Percentiles rank a stretch among this genome's conserved stretches.
Conservation (phyloP, 225 moss, liverwort and hornwort genomes). For the Physcomitrium patens region DNA sequence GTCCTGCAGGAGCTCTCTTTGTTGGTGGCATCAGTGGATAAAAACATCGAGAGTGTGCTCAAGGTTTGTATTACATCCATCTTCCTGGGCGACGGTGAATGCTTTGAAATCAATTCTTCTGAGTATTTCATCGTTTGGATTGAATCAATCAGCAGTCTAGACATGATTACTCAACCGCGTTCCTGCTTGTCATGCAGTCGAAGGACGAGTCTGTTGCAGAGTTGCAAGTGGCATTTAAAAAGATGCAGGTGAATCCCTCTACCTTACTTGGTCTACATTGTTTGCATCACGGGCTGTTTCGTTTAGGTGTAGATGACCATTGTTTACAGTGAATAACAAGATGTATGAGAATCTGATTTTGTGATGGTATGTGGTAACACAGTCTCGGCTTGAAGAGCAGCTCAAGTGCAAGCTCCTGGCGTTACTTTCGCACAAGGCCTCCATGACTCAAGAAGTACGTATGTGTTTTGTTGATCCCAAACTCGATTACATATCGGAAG, state of each 20-base stretch:
- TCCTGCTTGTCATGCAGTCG: conserved; percentile 44
- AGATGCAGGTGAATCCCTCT: conserved; percentile 59
- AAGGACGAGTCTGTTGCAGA: conserved; percentile 68
- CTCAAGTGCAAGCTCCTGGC: conserved; percentile 72
- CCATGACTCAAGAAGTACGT: conserved; percentile 70
- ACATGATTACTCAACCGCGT: conserved; percentile 2
- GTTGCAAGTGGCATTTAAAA: conserved; percentile 65
- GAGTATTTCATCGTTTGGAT: background rate
- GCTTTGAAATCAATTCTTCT: background rate
- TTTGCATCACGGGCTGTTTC: background rate
- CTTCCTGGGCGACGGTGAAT: background rate
- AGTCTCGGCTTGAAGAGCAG: conserved; percentile 75
- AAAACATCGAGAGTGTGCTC: conserved; percentile 65
- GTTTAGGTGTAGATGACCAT: background rate
- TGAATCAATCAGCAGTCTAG: background rate
- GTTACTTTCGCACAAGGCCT: conserved; percentile 65
- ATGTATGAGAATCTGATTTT: conserved; percentile 16
- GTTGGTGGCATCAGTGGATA: conserved; percentile 65
- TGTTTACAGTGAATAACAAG: conserved; percentile 2
- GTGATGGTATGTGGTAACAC: conserved; percentile 13
- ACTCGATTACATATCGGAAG: background rate
- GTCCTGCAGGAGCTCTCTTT: conserved; percentile 61
- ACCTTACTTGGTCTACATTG: background rate
- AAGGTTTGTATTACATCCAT: conserved; percentile 42
- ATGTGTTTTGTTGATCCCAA: background rate